Percentiles rank a stretch among this genome's conserved stretches.
Evolutionary conservation across 495 filamentous ascomycete genomes (phyloP).

Genomic region (Neurospora sp.): DNA sequence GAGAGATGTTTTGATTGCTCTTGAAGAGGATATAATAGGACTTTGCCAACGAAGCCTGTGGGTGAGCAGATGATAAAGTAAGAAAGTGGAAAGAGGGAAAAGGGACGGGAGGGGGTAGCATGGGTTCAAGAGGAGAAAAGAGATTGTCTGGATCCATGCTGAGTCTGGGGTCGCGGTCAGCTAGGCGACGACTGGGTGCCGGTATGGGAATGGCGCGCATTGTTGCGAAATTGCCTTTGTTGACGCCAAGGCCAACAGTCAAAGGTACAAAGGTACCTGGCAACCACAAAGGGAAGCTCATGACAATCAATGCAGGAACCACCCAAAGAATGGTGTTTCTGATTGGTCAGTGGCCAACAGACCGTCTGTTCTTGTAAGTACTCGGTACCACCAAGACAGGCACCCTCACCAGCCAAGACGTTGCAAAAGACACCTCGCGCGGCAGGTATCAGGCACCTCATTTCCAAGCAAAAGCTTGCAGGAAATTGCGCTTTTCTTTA

Average conservation of each 20-base stretch:
- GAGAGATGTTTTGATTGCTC: conserved; percentile 1
- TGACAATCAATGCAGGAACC: background rate
- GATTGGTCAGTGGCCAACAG: background rate
- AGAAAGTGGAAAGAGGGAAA: background rate
- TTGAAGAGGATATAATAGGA: conserved; percentile 22
- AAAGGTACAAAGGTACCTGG: background rate
- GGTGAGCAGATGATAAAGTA: conserved; percentile 12
- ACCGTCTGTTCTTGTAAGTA: background rate
- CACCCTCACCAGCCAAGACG: background rate
- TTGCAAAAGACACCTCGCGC: background rate
- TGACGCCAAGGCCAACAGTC: background rate
- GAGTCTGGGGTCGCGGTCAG: background rate
- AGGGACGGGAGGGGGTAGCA: conserved; percentile 1
- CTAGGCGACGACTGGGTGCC: background rate
- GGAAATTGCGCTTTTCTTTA: background rate
- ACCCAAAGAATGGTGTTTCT: no score
- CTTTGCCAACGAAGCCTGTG: conserved; percentile 51
- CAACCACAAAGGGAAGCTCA: background rate
- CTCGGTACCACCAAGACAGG: background rate
- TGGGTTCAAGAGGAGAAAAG: background rate
- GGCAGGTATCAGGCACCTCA: background rate
- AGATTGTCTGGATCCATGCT: background rate
- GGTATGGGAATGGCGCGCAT: background rate
- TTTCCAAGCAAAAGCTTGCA: background rate
- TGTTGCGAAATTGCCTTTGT: background rate